Evolutionary conservation across 768 basidiomycete genomes (phyloP), one percentile per base, ranked within the genome.

Genomic region (Lentinula guzmanii): DNA sequence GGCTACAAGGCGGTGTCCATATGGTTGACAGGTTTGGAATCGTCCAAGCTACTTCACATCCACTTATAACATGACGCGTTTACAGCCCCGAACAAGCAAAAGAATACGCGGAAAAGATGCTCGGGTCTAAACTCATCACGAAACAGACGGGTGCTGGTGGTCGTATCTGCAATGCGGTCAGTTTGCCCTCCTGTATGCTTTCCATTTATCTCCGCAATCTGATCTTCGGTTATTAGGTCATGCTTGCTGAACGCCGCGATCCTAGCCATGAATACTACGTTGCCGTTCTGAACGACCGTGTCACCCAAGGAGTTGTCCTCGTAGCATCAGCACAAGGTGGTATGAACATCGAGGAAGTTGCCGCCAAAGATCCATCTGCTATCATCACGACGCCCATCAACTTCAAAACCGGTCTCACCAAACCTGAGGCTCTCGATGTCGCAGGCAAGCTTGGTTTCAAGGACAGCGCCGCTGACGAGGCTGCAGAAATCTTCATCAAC

Each of bases 291-390:
- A 98, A 98, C 70, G 97, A 99, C 80, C 92, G 97, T 66, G 85
- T 83, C 13, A 79, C 89, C 5, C 88, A 93, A 63, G 89, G 91
- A 13, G 91, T 94, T 48, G 97, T 98, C 34, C 84, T 99, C 52
- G 96, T 99, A 58, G 89, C 89, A 18, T 98, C 97, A 48, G 82
- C 83, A 18, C 95, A 98, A 71, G 97, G 97, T 60, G 97, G 97
- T 61, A 99, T 99, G 97, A 98, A 98, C 76, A 99, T 99, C 70
- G 97, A 99, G 74, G 97, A 99, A 69, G 97, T 99, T 52, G 97
- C 97, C 31, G 92, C 93, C 34, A 93, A 95, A 67, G 93, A 97
- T 70, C 97, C 97, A 39, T 77, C 79, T 41, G 91, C 97, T 43
- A 98, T 99, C 75, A 93, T 98, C 69, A 98, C 95, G 51, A 95